Base-by-base conservation (phyloP, 1,284 basidiomycete species). In the Apiotrichum siamense region DNA sequence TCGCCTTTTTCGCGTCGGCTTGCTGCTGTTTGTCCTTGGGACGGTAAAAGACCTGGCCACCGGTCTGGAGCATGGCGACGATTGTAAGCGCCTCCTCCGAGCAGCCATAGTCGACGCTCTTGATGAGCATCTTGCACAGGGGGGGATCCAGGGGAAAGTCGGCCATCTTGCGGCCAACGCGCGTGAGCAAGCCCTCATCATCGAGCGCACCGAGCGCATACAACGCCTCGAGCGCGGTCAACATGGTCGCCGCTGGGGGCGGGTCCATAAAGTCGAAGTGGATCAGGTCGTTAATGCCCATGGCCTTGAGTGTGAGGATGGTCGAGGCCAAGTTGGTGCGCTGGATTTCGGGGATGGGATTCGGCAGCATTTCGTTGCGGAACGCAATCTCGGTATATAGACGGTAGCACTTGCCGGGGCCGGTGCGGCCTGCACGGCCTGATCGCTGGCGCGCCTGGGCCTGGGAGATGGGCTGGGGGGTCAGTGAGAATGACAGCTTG, bases 231-330 rank as follows among this genome's bases (percentile, higher is more conserved):
- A 98, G 77, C 0, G 96, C 96, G 7, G 71, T 74, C 47, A 96
- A 78, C 83, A 98, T 88, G 6, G 93, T 97, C 65, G 87, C 90
- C 0, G 92, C 87, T 0, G 94, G 93, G 26, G 96, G 96, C 1
- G 94, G 92, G 72, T 98, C 96, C 94, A 98, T 97, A 69, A 97
- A 99, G 73, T 97, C 94, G 72, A 98, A 98, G 72, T 90, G 89
- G 58, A 98, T 83, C 20, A 99, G 77, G 70, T 99, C 93, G 67
- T 98, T 98, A 76, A 99, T 84, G 29, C 96, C 96, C 93, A 99
- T 97, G 3, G 96, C 93, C 71, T 98, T 98, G 56, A 99, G 79
- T 75, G 92, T 87, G 18, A 98, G 76, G 66, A 99, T 97, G 1
- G 93, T 97, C 44, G 85, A 81, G 4, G 93, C 83, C 59, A 98